Evolutionary conservation across 2,329 filamentous ascomycete species (phyloP), one percentile per base, ranked within the genome.

Genomic region (Colletotrichum euphorbiae): DNA sequence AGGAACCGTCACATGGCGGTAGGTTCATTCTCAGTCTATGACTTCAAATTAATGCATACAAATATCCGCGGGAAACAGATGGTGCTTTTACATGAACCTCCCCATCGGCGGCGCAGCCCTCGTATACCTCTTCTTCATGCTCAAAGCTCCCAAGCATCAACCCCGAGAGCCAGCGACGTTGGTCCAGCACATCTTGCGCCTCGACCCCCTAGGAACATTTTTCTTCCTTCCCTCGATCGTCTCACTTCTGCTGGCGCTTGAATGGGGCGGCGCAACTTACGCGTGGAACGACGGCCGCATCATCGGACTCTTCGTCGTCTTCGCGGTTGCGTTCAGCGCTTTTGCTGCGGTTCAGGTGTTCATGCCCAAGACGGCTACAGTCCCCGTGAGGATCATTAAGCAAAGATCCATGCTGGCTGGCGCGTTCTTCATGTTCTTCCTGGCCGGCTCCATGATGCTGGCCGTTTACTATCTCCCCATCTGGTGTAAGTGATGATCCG

Each of bases 51-150:
- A 28, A 28, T 43, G 15, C 4, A 19, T 36, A 12, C 11, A 7
- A 17, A n/a, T 8, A 9, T 21, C 19, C 66, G 2, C 17, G 9
- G 15, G 8, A 42, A 19, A 6, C 31, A 77, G 80, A 55, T 85
- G 86, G 86, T 88, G 86, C 72, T 88, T 88, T 72, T 88, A 85
- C 73, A 84, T 88, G 73, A 88, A 88, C 69, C 80, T 88, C 15
- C 86, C 86, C 7, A 80, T 88, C 59, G 86, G 86, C 19, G 84
- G 79, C 28, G 76, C 84, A n/a, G 82, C 83, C 4, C 77, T 83
- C n/a, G 9, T 82, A 11, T 82, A 83, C 60, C 80, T 89, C 60
- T 75, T 82, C 43, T 77, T 87, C 61, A 82, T 85, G 72, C 82
- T 86, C 70, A 78, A 83, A 13, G 74, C 81, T 12, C 81, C 84